Percentiles rank a stretch among this genome's conserved stretches.
Evolutionary conservation across 805 yeast genomes (phyloP).

Genomic region (Zygoascus bituminiphila): DNA sequence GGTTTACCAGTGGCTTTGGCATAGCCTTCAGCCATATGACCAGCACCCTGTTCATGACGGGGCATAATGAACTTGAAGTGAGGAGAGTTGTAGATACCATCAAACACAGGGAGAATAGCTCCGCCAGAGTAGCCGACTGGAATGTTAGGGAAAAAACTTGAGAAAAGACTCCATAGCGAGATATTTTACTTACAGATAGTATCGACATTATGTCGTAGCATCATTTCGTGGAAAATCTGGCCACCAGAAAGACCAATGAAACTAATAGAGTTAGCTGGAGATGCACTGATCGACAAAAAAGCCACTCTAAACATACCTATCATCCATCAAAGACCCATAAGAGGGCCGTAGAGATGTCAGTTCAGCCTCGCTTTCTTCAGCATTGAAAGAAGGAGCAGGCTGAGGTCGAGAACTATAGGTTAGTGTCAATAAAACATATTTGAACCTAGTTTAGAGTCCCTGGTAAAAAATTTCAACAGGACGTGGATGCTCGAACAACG

Average conservation of each 20-base stretch:
- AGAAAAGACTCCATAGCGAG: background rate
- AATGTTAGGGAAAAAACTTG: background rate
- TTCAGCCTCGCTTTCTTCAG: conserved; percentile 10
- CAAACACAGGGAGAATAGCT: conserved; percentile 95
- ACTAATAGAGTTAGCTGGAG: conserved; percentile 41
- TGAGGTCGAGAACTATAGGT: conserved; percentile 22
- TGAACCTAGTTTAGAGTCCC: background rate
- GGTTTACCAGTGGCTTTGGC: conserved; percentile 94
- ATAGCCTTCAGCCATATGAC: conserved; percentile 99
- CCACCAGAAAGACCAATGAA: conserved; percentile 97
- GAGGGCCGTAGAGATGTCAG: background rate
- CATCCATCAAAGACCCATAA: conserved; percentile 2
- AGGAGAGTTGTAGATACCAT: conserved; percentile 88
- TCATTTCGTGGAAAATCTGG: conserved; percentile 97
- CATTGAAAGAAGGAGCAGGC: conserved; percentile 32
- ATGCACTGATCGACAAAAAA: background rate
- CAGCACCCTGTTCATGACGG: conserved; percentile 98
- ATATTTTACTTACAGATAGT: conserved; percentile 46
- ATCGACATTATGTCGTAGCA: conserved; percentile 91
- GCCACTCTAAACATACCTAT: background rate
- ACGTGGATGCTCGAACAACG: no score
- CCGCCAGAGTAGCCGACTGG: conserved; percentile 93
- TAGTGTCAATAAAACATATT: background rate
- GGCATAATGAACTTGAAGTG: conserved; percentile 88
- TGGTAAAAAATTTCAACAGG: background rate